phyloP scores from a whole-genome alignment of 2,329 filamentous ascomycete genomes.

The Aspergillus sp. region DNA sequence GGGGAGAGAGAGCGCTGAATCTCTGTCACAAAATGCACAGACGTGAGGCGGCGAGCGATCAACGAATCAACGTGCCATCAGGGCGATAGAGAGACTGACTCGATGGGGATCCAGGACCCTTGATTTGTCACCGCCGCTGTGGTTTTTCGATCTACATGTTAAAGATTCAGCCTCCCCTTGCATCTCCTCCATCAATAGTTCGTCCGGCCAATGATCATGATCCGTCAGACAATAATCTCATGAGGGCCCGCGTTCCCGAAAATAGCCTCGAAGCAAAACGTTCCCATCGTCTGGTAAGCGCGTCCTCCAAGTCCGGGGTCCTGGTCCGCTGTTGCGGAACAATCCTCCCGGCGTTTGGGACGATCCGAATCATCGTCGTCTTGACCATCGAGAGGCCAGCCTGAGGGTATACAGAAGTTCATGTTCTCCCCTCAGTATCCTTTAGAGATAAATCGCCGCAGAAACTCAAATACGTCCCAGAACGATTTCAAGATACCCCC shows the following conservation, averaged over 20 bases:
- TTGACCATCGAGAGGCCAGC: no score
- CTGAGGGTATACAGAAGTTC: no score
- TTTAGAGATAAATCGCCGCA: no score
- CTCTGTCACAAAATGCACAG: constrained; percentile 31
- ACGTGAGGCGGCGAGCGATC: constrained; percentile 19
- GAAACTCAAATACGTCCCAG: no score
- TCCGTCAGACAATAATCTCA: constrained; percentile 18
- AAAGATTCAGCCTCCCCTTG: constrained; percentile 29
- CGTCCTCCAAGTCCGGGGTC: constrained; percentile 6
- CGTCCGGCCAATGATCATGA: constrained; percentile 20
- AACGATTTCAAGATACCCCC: no score
- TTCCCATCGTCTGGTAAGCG: constrained; percentile 9
- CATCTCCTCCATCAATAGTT: constrained; percentile 27
- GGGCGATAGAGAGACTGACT: no score
- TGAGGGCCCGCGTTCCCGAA: background rate
- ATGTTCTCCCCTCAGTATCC: no score
- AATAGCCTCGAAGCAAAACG: background rate
- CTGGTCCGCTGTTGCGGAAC: constrained; percentile 9
- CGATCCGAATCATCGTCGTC: no score
- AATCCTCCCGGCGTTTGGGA: constrained; percentile 10
- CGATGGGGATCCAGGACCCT: constrained; percentile 16
- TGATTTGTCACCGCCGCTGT: constrained; percentile 33
- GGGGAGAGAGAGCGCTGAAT: background rate
- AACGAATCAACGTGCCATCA: constrained; percentile 21
- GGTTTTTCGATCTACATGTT: constrained; percentile 27